Conservation (phyloP, 2,329 filamentous ascomycete species). For the Colletotrichum ledebouriae region DNA sequence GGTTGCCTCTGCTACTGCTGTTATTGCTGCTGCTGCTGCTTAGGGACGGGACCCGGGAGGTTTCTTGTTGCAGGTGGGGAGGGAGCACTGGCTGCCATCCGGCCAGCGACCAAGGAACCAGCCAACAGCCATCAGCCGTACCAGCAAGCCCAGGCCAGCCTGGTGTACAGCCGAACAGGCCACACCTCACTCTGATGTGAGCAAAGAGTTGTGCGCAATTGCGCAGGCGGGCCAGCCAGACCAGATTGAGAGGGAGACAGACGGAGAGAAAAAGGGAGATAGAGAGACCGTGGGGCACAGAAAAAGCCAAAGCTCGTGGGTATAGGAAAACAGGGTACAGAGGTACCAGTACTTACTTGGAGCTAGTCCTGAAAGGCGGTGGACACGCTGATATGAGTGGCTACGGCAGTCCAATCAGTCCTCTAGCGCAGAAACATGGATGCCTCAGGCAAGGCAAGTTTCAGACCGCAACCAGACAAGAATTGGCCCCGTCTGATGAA, state of each 20-base stretch:
- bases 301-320: conserved; percentile 40
- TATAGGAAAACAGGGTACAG: conserved; percentile 36
- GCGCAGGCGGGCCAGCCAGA: not conserved
- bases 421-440: conserved; percentile 27
- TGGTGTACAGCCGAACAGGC: not conserved
- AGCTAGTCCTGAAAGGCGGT: conserved; percentile 42
- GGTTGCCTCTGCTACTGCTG: conserved; percentile 1
- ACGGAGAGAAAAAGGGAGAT: conserved; percentile 12
- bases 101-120: not conserved
- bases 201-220: not conserved
- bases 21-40: not conserved
- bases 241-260: conserved; percentile 3
- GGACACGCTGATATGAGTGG: conserved; percentile 43
- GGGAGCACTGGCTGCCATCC: conserved; percentile 36
- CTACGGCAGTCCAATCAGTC: conserved; percentile 36
- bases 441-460: conserved; percentile 42
- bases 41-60: too few species aligned
- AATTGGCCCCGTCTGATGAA: conserved; percentile 37
- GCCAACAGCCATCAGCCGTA: conserved; percentile 1
- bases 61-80: too few species aligned
- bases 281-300: conserved; percentile 30
- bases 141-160: conserved; percentile 12
- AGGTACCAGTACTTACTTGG: conserved; percentile 44
- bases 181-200: not conserved
- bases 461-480: conserved; percentile 43